Evolutionary conservation across 768 basidiomycete genomes (phyloP).

Genomic region (Pleurotus tuoliensis): DNA sequence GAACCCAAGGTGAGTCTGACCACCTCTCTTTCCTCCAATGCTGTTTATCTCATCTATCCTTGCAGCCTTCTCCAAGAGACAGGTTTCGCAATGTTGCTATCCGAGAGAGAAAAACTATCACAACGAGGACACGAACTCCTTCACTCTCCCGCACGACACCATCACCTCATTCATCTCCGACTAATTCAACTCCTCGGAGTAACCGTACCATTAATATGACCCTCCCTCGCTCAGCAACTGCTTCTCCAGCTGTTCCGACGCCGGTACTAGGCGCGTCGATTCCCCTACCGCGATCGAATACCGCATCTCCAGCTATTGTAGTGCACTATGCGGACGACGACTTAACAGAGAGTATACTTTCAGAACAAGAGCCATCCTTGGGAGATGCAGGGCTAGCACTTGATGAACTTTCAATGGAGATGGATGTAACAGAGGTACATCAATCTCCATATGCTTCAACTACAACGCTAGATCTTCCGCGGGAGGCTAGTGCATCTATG

Average conservation of each 20-base stretch:
- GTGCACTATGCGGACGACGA: conserved; percentile 19
- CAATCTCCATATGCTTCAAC: conserved; percentile 28
- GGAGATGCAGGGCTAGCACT: conserved; percentile 9
- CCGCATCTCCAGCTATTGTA: conserved; percentile 42
- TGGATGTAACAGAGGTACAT: conserved; percentile 54
- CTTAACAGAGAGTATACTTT: conserved; percentile 4
- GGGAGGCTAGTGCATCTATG: background rate
- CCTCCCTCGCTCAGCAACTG: background rate
- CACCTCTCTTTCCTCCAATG: background rate
- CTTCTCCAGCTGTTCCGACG: conserved; percentile 37
- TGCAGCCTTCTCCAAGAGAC: conserved; percentile 56
- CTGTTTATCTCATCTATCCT: background rate
- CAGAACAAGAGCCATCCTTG: conserved; percentile 8
- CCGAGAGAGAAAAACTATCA: conserved; percentile 47
- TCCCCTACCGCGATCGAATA: conserved; percentile 50
- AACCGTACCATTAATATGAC: conserved; percentile 34
- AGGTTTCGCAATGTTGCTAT: conserved; percentile 62
- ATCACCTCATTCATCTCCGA: conserved; percentile 54
- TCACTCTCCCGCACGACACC: conserved; percentile 62
- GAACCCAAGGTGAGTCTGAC: conserved; percentile 49
- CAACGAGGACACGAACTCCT: conserved; percentile 53
- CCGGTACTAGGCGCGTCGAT: conserved; percentile 42
- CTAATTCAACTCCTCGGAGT: conserved; percentile 64
- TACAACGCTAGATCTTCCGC: conserved; percentile 9
- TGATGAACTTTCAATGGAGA: conserved; percentile 14